Percentiles rank a stretch among this genome's conserved stretches.
Conservation (phyloP, 192 early-diverging fungal species). For the Backusella tarrabulga region DNA sequence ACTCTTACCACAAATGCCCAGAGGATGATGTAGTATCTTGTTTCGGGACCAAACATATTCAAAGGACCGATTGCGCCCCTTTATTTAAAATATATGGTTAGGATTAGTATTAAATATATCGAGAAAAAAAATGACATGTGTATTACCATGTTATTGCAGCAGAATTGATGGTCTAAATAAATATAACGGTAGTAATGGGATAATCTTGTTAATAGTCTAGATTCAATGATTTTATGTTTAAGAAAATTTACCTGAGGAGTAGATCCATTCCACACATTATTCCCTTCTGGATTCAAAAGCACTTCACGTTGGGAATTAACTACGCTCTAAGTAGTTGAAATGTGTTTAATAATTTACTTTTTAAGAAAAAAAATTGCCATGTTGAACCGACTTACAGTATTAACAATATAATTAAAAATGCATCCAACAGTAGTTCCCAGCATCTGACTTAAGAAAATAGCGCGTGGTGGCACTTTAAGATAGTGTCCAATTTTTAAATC, state of each 20-base stretch:
- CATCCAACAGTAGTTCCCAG: slow-evolving; percentile 50
- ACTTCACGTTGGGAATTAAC: slow-evolving; percentile 17
- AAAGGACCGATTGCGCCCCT: slow-evolving; percentile 20
- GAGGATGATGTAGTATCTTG: slow-evolving; percentile 39
- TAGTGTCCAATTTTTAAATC: slow-evolving; percentile 65
- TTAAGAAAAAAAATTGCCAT: not conserved
- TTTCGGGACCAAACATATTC: slow-evolving; percentile 34
- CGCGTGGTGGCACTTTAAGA: slow-evolving; percentile 67
- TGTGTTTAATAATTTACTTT: not conserved
- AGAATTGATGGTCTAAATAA: slow-evolving; percentile 16
- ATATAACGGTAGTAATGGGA: not conserved
- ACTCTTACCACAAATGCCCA: slow-evolving; percentile 43
- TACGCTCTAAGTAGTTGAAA: slow-evolving; percentile 5
- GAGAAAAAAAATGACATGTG: not conserved
- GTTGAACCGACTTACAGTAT: slow-evolving; percentile 8
- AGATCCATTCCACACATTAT: slow-evolving; percentile 23
- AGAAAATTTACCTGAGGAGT: not conserved
- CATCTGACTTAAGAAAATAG: slow-evolving; percentile 62
- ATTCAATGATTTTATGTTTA: not conserved
- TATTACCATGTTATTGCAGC: slow-evolving; percentile 25
- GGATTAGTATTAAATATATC: not conserved
- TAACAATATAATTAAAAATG: slow-evolving; percentile 37
- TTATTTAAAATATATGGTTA: not conserved
- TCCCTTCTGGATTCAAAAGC: slow-evolving; percentile 17
- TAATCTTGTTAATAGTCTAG: not conserved